These are phyloP conservation scores for Penicillium ochrochloron DNA, from an alignment of 495 filamentous ascomycete genomes.

Conservation along the genomic window DNA sequence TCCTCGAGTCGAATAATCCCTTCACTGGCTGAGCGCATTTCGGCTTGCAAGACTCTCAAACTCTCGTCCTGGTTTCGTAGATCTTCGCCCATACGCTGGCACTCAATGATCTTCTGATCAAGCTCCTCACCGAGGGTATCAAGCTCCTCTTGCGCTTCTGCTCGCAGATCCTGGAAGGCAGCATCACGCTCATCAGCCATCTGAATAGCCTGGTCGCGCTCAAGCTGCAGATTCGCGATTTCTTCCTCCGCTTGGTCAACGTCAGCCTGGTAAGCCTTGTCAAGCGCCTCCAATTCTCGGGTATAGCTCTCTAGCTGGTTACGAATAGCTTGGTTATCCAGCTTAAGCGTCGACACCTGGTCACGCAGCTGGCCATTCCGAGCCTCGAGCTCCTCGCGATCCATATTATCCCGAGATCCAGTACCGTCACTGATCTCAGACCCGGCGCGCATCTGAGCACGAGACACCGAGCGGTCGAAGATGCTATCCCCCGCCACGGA, in stretches of 20 bases:
- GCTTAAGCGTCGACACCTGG: constrained; percentile 78
- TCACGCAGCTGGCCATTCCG: constrained; percentile 84
- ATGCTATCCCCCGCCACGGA: constrained; percentile 86
- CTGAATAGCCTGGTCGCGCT: constrained; percentile 83
- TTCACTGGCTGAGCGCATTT: constrained; percentile 90
- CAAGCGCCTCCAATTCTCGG: constrained; percentile 66
- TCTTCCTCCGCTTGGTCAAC: constrained; percentile 78
- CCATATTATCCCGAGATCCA: constrained; percentile 76
- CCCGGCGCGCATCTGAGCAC: constrained; percentile 71
- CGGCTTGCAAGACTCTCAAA: constrained; percentile 80
- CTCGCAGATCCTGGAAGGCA: constrained; percentile 76
- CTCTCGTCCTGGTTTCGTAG: constrained; percentile 64
- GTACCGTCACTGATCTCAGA: constrained; percentile 76
- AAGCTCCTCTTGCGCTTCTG: constrained; percentile 83
- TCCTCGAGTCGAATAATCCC: constrained; percentile 84
- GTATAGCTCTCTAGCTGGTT: constrained; percentile 70
- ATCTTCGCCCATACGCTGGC: constrained; percentile 70
- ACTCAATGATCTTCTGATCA: constrained; percentile 73
- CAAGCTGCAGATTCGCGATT: constrained; percentile 76
- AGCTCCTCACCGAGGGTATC: constrained; percentile 79
- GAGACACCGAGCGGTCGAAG: constrained; percentile 88
- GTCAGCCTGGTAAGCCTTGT: constrained; percentile 73
- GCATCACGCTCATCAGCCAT: constrained; percentile 78
- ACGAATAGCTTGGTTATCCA: constrained; percentile 82
- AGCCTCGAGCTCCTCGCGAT: constrained; percentile 84